A percentile compares a stretch with the other conserved stretches of the same genome.
Evolutionary conservation across 768 basidiomycete genomes (phyloP).

Genomic region (Cystoderma amianthinum): DNA sequence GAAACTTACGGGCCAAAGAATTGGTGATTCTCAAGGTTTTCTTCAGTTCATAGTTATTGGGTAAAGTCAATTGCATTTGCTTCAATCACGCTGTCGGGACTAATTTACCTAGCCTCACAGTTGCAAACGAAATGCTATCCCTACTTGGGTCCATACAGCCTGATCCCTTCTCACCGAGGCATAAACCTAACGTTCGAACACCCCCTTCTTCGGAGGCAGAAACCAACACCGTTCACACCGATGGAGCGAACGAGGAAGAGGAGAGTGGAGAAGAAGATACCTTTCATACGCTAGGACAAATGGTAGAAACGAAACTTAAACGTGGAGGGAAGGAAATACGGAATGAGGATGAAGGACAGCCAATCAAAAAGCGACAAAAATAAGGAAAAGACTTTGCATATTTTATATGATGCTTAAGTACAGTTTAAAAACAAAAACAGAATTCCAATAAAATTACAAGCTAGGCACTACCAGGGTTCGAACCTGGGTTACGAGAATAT

Average conservation of each 20-base stretch:
- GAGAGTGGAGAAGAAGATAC: slow-evolving; percentile 19
- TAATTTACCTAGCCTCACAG: slow-evolving; percentile 66
- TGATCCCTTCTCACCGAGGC: slow-evolving; percentile 66
- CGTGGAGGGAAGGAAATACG: no score
- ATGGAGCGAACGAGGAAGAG: slow-evolving; percentile 1
- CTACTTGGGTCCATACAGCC: slow-evolving; percentile 76
- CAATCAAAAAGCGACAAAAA: slow-evolving; percentile 11
- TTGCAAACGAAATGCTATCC: slow-evolving; percentile 92
- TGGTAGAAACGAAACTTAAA: no score
- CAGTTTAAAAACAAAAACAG: slow-evolving; percentile 7
- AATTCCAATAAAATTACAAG: no score
- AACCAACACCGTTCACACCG: slow-evolving; percentile 6
- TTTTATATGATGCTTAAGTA: neutral
- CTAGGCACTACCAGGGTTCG: slow-evolving; percentile 39
- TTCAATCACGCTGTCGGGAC: no score
- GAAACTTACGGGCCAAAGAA: slow-evolving; percentile 53
- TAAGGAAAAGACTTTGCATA: neutral
- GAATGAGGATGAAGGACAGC: slow-evolving; percentile 16
- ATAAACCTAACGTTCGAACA: slow-evolving; percentile 25
- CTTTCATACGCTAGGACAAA: no score
- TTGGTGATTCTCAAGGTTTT: slow-evolving; percentile 64
- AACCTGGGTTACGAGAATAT: slow-evolving; percentile 37
- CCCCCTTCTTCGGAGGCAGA: slow-evolving; percentile 12
- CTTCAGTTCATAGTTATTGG: slow-evolving; percentile 87
- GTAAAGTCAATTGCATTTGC: no score